phyloP scores from a whole-genome alignment of 371 early-diverging fungal species.

The Zychaea mexicana region DNA sequence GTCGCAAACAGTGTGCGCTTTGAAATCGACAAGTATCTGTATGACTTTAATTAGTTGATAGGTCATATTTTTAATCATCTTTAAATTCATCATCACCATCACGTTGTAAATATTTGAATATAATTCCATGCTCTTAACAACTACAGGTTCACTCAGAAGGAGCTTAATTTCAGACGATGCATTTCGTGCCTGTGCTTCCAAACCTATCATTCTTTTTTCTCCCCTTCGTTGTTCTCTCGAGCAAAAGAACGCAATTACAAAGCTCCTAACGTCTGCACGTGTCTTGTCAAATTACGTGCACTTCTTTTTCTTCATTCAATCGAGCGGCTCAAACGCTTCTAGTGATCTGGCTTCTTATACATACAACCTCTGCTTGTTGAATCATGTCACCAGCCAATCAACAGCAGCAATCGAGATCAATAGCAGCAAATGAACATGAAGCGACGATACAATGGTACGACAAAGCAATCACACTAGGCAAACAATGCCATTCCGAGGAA shows the following conservation, averaged over 20 bases:
- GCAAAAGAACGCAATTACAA: too few species aligned
- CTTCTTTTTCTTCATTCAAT: too few species aligned
- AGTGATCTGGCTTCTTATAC: too few species aligned
- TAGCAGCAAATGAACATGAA: not conserved
- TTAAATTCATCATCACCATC: not conserved
- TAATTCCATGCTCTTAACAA: not conserved
- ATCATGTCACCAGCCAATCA: not conserved
- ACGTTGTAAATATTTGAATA: not conserved
- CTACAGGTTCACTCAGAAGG: too few species aligned
- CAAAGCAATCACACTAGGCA: too few species aligned
- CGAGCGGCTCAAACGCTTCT: not conserved
- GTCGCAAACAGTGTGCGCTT: slow-evolving; percentile 76
- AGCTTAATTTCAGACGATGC: too few species aligned
- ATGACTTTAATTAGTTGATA: slow-evolving; percentile 58
- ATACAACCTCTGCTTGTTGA: not conserved
- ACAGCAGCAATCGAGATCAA: not conserved
- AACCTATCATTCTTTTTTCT: too few species aligned
- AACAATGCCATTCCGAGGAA: not conserved
- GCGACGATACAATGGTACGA: not conserved
- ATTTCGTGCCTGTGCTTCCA: too few species aligned
- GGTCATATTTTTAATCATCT: not conserved
- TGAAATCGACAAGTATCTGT: slow-evolving; percentile 82
- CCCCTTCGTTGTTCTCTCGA: too few species aligned
- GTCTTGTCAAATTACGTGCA: too few species aligned
- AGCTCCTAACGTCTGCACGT: too few species aligned